Evolutionary conservation across 495 filamentous ascomycete genomes (phyloP), one percentile per base, ranked within the genome.

Genomic region (Lophiotrema nucula): DNA sequence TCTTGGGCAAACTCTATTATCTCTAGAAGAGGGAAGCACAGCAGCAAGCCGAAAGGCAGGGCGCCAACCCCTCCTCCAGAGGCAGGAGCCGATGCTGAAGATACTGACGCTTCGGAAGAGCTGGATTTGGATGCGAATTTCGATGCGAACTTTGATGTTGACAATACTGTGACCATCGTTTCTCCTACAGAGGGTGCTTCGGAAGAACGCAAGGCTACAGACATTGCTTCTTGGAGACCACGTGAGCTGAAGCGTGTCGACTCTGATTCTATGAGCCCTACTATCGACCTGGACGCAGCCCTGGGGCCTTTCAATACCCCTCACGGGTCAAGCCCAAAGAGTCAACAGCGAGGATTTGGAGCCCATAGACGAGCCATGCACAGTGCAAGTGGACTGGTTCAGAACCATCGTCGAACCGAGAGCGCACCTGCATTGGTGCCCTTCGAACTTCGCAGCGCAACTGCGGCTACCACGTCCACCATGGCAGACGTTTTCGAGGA

Each of bases 221-320:
- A 66, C 43, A 51, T 66, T 31, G 54, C 62, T 2, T 61, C 56
- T 6, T 67, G 64, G 66, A 65, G 56, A 27, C 62, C 68, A 3
- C 65, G 47, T n/a, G 60, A 68, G 26, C 38, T 66, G 21, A 81
- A 78, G 48, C 76, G 77, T 6, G 70, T 73, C 47, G 82, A 86
- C 12, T 77, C 81, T 28, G 85, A 89, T 49, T 60, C 75, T 1
- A 76, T 84, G 44, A 90, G 84, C 63, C 88, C 87, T 4, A 82
- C 96, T 56, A 92, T 98, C 49, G 93, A 98, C 73, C 76, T 98
- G 37, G 93, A 98, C 77, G 93, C 92, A 31, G 93, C 92, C n/a
- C 76, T 98, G 11, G 89, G 89, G 2, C 91, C 93, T 0, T 95
- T 95, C 73, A 91, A 93, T 66, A 92, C 89, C 1, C 89, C 54